A percentile compares a stretch with the other conserved stretches of the same genome.
phyloP scores from a whole-genome alignment of 129 eudicot species.

The Silybum marianum region DNA sequence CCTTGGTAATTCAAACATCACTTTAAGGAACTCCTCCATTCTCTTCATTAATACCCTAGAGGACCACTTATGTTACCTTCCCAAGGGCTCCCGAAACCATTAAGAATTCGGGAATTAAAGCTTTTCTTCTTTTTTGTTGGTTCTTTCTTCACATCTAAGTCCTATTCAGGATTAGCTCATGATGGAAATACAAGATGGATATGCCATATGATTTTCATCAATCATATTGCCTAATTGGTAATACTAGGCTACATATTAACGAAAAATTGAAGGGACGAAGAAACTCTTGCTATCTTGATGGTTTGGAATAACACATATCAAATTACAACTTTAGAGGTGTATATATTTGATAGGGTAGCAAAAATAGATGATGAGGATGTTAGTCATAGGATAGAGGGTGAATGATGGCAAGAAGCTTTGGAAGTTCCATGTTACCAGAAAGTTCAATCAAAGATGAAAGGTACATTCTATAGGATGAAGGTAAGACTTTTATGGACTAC shows the following conservation, averaged over 20 bases:
- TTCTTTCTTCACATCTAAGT: conserved; percentile 1
- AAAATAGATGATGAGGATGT: neutral
- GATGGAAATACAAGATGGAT: neutral
- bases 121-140: neutral
- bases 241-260: neutral
- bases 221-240: neutral
- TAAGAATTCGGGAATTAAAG: neutral
- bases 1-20: neutral
- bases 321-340: no score
- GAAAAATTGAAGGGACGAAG: neutral
- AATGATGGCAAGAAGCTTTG: neutral
- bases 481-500: neutral
- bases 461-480: neutral
- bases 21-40: conserved; percentile 2
- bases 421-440: neutral
- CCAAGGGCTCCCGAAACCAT: neutral
- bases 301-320: neutral
- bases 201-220: neutral
- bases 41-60: neutral
- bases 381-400: neutral
- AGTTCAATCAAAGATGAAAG: neutral
- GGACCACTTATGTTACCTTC: conserved; percentile 12
- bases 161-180: neutral
- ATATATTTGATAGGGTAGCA: neutral
- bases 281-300: neutral